Conservation (phyloP, 768 basidiomycete species). For the Boletus fagicola region DNA sequence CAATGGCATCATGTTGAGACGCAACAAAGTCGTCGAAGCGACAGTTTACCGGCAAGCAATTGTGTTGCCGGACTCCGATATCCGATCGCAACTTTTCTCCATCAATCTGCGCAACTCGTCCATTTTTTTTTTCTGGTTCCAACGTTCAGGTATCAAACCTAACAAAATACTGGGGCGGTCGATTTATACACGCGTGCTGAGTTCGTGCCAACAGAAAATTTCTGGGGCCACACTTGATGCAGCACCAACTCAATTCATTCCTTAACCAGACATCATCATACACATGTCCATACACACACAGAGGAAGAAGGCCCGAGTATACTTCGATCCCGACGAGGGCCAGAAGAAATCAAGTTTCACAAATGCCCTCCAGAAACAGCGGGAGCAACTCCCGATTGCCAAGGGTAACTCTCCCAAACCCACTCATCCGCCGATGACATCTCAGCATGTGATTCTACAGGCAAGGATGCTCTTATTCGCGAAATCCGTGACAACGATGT, state of each 20-base stretch:
- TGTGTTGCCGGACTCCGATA: constrained; percentile 18
- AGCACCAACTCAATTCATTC: background rate
- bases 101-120: background rate
- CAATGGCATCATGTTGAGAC: background rate
- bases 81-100: constrained; percentile 15
- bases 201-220: background rate
- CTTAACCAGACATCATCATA: background rate
- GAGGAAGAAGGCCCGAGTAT: constrained; percentile 27
- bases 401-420: constrained; percentile 45
- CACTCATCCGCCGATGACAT: background rate
- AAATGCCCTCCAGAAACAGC: constrained; percentile 55
- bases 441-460: constrained; percentile 36
- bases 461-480: constrained; percentile 69
- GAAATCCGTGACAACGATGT: constrained; percentile 78
- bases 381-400: constrained; percentile 74
- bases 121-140: background rate
- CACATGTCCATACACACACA: constrained; percentile 25
- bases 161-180: background rate
- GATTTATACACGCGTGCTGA: background rate
- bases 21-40: too few species aligned
- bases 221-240: background rate
- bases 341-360: constrained; percentile 6
- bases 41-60: constrained; percentile 3
- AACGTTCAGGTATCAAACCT: background rate
- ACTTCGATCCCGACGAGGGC: constrained; percentile 22